Base-by-base conservation (phyloP, 305 asterid genomes). In the Fraxinus nigra region DNA sequence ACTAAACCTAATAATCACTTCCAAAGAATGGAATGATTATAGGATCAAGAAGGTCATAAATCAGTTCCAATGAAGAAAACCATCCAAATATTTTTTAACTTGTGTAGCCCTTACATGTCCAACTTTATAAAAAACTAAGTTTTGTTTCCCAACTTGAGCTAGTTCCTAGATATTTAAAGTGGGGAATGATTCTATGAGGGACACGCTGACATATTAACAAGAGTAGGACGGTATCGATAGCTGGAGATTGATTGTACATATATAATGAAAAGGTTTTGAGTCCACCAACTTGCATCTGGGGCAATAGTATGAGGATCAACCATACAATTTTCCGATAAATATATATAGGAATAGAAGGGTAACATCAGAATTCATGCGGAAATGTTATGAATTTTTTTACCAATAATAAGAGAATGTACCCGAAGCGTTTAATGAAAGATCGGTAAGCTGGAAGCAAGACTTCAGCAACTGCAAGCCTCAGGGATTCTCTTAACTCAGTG, bases 381-480 rank as follows among this genome's bases (percentile, higher is more conserved):
- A 20, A 43, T 4, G 4, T 24, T n/a, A 24, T 38, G 13, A 7
- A 69, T 54, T 30, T 28, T 32, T 69, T 69, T 13, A 32, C 16
- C 26, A 56, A 59, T 28, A 51, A 51, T 32, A 61, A 79, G 59
- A 37, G 14, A 14, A 40, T 89, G 59, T 85, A 97, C 98, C 97
- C 98, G 73, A 90, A 93, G 38, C 98, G 97, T 84, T 90, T 95
- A 80, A 90, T 90, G 92, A 95, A 95, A 87, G 98, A 93, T 83
- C 98, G 85, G 92, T 95, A 94, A 67, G 99, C 99, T 74, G 99
- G 98, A 65, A 97, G 92, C 83, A 97, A 78, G 80, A 97, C 92
- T 90, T 97, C 99, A 79, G 98, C 99, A 75, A 97, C 98, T 43
- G 98, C 98, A 78, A 97, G 97, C 92, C 94, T 97, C 85, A 94